Percentiles rank a stretch among this genome's conserved stretches.
Evolutionary conservation across 2,329 filamentous ascomycete species (phyloP).

Genomic region (Cladobotryum mycophilum): DNA sequence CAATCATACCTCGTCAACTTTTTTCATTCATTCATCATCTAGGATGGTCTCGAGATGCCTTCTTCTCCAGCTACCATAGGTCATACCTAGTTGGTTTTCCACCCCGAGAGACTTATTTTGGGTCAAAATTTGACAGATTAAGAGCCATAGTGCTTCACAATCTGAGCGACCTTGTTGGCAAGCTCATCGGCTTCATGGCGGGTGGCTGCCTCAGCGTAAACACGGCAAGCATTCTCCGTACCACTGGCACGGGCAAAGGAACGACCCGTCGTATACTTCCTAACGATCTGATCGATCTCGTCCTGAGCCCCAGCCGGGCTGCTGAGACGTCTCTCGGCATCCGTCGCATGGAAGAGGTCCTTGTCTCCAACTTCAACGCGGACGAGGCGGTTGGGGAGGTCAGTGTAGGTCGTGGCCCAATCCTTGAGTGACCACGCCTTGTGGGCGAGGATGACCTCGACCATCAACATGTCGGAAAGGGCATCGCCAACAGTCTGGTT

Average conservation of each 20-base stretch:
- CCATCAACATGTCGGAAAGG: slow-evolving; percentile 89
- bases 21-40: not conserved
- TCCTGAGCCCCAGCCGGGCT: slow-evolving; percentile 73
- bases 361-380: slow-evolving; percentile 86
- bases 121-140: slow-evolving; percentile 14
- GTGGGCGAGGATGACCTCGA: slow-evolving; percentile 93
- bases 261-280: slow-evolving; percentile 83
- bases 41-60: too few species aligned
- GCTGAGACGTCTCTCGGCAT: slow-evolving; percentile 83
- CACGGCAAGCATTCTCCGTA: slow-evolving; percentile 91
- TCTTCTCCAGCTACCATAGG: too few species aligned
- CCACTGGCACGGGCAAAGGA: slow-evolving; percentile 89
- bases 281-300: slow-evolving; percentile 80
- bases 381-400: slow-evolving; percentile 91
- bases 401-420: slow-evolving; percentile 88
- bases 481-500: slow-evolving; percentile 98
- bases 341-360: slow-evolving; percentile 82
- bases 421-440: slow-evolving; percentile 86
- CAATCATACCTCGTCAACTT: slow-evolving; percentile 6
- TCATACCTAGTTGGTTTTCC: too few species aligned
- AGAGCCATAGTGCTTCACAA: slow-evolving; percentile 56
- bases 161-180: slow-evolving; percentile 71
- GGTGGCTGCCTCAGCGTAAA: slow-evolving; percentile 91
- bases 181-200: slow-evolving; percentile 86
- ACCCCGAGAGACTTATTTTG: not conserved